Base-by-base conservation (phyloP, 768 basidiomycete species). In the Coprinopsis sp. region DNA sequence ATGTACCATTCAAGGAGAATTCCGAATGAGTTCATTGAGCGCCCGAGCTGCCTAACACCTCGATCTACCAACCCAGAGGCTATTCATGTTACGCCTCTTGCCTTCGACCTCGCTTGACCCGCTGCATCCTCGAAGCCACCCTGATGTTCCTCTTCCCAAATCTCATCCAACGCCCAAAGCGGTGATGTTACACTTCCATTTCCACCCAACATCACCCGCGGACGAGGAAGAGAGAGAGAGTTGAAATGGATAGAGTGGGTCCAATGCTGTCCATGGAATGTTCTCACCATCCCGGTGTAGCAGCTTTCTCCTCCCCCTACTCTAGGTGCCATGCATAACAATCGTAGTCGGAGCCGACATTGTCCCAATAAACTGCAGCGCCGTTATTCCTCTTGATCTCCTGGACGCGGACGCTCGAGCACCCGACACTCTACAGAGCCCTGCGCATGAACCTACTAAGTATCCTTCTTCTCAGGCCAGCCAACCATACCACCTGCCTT, bases 101-200 rank as follows among this genome's bases (percentile, higher is more conserved):
- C 3, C 11, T n/a, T n/a, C 3, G n/a, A 10, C 25, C 16, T n/a
- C n/a, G 14, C 6, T 19, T 22, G 8, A 11, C 38, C 19, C 19
- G 23, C 6, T 2, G 21, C 19, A 12, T 4, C 22, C 27, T 7
- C 11, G 19, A 12, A 46, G 45, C 14, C 34, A 37, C 19, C 45
- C 45, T 16, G 45, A 46, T 46, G 45, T 25, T 28, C 30, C 45
- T 3, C 21, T 46, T 16, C 45, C 45, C 11, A 37, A 36, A 22
- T 49, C 44, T 27, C 28, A 49, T 19, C 48, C 48, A 3, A 41
- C 34, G 27, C 48, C 48, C 12, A 49, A 43, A 23, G 48, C 48
- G 3, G 41, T 49, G 11, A 49, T 49, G 25, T 18, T 18, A 19
- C 33, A 11, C 11, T 36, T 13, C 13, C 18, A 21, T 34, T 36